Percentiles rank a stretch among this genome's conserved stretches.
phyloP scores from a whole-genome alignment of 176 grass and related monocot genomes.

The Eragrostis nindensis region DNA sequence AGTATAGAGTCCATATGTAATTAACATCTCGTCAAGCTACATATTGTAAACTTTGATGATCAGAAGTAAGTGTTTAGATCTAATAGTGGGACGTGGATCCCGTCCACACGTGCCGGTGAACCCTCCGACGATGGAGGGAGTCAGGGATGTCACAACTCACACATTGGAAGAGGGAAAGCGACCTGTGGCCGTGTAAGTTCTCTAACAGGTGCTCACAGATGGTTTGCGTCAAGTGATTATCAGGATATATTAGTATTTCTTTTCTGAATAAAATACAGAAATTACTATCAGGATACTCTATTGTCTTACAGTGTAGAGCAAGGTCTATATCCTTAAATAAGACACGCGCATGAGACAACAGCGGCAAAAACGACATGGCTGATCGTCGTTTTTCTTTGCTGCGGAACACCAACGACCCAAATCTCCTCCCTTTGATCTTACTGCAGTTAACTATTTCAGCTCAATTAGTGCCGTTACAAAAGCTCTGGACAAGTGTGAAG shows the following conservation, averaged over 20 bases:
- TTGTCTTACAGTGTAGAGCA: not conserved
- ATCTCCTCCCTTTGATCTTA: not conserved
- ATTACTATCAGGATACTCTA: not conserved
- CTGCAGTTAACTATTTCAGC: not conserved
- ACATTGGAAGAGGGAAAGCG: too few species aligned
- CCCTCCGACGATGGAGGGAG: too few species aligned
- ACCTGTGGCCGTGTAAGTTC: not conserved
- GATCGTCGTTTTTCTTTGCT: constrained; percentile 25
- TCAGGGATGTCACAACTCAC: too few species aligned
- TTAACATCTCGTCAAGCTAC: too few species aligned
- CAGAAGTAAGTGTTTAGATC: too few species aligned
- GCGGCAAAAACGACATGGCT: constrained; percentile 13
- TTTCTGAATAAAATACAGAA: not conserved
- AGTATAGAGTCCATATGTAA: too few species aligned
- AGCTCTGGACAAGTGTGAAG: constrained; percentile 22
- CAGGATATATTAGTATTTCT: not conserved
- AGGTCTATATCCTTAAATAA: constrained; percentile 25
- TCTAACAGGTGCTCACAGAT: not conserved
- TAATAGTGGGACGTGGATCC: too few species aligned
- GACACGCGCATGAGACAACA: constrained; percentile 11
- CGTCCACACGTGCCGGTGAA: too few species aligned
- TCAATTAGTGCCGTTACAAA: not conserved
- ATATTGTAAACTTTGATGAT: too few species aligned
- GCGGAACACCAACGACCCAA: constrained; percentile 18
- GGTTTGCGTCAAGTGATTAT: too few species aligned